Evolutionary conservation across 306 rosid genomes (phyloP), one percentile per base, ranked within the genome.

Genomic region (Vigna unguiculata): DNA sequence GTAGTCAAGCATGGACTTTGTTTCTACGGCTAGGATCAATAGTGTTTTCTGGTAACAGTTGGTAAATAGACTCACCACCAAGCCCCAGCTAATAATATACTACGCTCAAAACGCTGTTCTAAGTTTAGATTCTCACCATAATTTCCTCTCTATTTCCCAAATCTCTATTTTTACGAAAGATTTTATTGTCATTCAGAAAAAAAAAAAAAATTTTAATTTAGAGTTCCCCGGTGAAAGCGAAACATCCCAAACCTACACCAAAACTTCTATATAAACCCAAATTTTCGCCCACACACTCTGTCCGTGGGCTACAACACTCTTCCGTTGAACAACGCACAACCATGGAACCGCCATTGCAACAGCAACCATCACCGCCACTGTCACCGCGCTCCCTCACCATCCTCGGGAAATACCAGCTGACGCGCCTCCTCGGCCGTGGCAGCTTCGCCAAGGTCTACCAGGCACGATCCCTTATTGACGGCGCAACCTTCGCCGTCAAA

Each of bases 391-490:
- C 73, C 36, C 2, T 68, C 69, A 38, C 28, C 13, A 80, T 91
- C 32, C 90, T 91, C 16, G 97, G 98, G 0, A 91, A 91, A 53
- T 93, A 93, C 81, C 85, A 85, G 13, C 12, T 91, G 10, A 87
- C 83, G 1, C 85, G 86, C 14, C 30, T 90, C 0, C 80, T 93
- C 9, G 98, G 97, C 55, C 88, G 91, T 5, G 97, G 97, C 14
- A 91, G 84, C 87, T 93, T 93, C 71, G 96, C 96, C 19, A 93
- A 91, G 84, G 98, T 91, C 40, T 88, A 86, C 67, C 87, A 86
- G 1, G 96, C 90, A 9, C 76, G 25, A 2, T 85, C 96, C 36
- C 24, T 93, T 0, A 0, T 40, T 41, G 96, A 93, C 45, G 77
- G 78, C 72, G 0, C 85, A 12, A 52, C 74, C 21, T 93, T 91